Evolutionary conservation across 345 rosid species (phyloP).

Genomic region (Pistacia vera): DNA sequence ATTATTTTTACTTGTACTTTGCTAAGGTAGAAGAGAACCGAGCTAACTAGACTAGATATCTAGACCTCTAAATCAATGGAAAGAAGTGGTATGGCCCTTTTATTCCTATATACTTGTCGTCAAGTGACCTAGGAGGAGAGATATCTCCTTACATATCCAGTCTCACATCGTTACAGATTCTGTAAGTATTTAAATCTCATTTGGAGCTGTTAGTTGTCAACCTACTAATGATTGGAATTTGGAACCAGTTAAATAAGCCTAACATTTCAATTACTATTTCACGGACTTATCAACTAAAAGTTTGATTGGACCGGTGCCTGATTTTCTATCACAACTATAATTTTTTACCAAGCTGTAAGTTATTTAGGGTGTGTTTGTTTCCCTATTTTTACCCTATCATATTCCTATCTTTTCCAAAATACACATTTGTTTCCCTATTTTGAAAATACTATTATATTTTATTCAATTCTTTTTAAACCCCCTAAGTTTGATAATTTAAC

Average conservation of each 20-base stretch:
- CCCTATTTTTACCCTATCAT: no score
- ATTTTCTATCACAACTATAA: constrained; percentile 40
- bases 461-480: no score
- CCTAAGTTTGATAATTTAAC: no score
- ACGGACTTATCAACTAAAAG: constrained; percentile 56
- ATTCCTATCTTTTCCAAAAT: no score
- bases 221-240: neutral
- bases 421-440: no score
- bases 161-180: neutral
- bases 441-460: no score
- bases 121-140: neutral
- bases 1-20: no score
- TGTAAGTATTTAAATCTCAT: neutral
- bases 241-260: neutral
- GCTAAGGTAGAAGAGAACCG: no score
- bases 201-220: neutral
- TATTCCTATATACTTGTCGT: neutral
- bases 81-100: no score
- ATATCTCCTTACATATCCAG: neutral
- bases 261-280: neutral
- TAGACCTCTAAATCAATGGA: no score
- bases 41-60: no score
- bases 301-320: constrained; percentile 46
- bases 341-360: constrained; percentile 44
- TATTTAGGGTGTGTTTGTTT: neutral